Conservation (phyloP, 2,329 filamentous ascomycete genomes). For the Talaromyces sp. region DNA sequence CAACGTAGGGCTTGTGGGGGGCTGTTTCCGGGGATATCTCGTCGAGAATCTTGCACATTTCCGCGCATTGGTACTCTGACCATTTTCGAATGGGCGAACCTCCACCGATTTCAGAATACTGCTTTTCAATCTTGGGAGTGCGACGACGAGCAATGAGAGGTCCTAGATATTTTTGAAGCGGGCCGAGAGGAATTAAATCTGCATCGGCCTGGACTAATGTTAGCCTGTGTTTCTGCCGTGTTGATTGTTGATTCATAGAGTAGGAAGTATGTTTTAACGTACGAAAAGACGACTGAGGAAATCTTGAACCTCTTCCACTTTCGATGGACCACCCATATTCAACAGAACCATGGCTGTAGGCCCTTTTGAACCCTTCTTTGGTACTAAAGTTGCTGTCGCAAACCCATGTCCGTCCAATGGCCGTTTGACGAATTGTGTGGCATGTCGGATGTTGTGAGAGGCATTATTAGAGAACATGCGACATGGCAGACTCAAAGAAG, state of each 20-base stretch:
- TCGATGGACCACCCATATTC: constrained; percentile 97
- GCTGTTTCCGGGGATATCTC: constrained; percentile 85
- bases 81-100: constrained; percentile 98
- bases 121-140: constrained; percentile 94
- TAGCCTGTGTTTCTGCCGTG: constrained; percentile 14
- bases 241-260: too few relatives aligned
- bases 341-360: constrained; percentile 98
- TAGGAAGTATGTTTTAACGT: constrained; percentile 34
- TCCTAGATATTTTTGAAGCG: constrained; percentile 83
- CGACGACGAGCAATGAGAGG: constrained; percentile 78
- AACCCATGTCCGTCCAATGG: constrained; percentile 29
- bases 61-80: constrained; percentile 87
- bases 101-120: constrained; percentile 91
- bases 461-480: constrained; percentile 24
- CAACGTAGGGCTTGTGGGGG: constrained; percentile 94
- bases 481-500: constrained; percentile 28
- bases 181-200: constrained; percentile 92
- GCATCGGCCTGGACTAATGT: constrained; percentile 64
- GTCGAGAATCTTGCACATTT: constrained; percentile 98
- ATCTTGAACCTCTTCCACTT: constrained; percentile 76
- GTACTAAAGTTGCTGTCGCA: constrained; percentile 65
- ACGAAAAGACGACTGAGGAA: constrained; percentile 92
- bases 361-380: constrained; percentile 64
- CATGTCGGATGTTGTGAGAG: constrained; percentile 20
- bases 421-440: constrained; percentile 17